Percentiles rank a stretch among this genome's conserved stretches.
Conservation (phyloP, 164 flowering plant genomes). For the Macadamia tetraphylla region DNA sequence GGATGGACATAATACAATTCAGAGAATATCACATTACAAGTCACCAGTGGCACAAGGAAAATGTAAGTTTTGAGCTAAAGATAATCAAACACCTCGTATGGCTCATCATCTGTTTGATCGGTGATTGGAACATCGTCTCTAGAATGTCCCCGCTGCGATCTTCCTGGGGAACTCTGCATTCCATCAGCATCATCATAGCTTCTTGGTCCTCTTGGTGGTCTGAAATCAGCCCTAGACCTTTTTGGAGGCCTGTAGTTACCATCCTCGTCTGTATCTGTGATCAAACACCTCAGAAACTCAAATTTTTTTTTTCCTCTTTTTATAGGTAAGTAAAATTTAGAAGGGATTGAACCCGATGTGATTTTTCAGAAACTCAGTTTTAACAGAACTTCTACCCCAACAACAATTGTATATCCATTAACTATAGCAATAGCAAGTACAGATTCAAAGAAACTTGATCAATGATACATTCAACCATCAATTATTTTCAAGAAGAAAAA, state of each 20-base stretch:
- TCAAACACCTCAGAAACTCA: conserved; percentile 2
- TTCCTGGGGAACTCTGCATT: conserved; percentile 77
- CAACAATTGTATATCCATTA: no score
- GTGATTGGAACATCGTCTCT: conserved; percentile 86
- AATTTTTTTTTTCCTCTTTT: no score
- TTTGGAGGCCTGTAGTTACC: conserved; percentile 63
- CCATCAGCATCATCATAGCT: conserved; percentile 65
- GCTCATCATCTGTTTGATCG: conserved; percentile 79
- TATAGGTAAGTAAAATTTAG: no score
- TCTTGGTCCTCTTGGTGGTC: conserved; percentile 47
- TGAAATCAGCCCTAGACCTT: conserved; percentile 69
- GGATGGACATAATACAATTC: neutral
- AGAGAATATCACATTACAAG: neutral
- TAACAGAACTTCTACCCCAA: no score
- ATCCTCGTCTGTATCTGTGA: conserved; percentile 88
- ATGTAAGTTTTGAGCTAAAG: neutral
- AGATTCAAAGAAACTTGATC: no score
- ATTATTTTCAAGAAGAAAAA: no score
- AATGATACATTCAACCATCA: no score
- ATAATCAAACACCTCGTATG: conserved; percentile 43
- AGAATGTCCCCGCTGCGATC: conserved; percentile 56
- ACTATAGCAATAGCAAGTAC: no score
- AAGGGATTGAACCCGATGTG: no score
- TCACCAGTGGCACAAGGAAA: conserved; percentile 1
- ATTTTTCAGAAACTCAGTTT: neutral